phyloP scores from a whole-genome alignment of 2,329 filamentous ascomycete species.

The Alternaria sp. region DNA sequence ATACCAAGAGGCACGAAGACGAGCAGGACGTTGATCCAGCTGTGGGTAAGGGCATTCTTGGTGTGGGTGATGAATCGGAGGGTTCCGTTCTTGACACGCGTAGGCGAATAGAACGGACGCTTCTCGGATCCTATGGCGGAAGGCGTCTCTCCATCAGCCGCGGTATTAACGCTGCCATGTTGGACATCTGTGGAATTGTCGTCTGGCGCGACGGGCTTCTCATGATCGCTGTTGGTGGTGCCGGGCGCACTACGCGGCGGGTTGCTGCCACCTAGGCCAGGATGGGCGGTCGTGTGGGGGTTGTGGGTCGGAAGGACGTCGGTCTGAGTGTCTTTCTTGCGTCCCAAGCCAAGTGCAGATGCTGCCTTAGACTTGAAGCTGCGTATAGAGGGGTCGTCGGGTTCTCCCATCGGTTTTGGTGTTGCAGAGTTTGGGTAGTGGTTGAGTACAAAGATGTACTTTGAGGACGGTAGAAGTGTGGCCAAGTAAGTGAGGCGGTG shows the following conservation, averaged over 20 bases:
- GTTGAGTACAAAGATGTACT: constrained; percentile 24
- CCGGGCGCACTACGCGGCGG: not conserved
- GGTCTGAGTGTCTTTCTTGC: constrained; percentile 42
- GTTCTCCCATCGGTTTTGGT: constrained; percentile 63
- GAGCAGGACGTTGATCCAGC: constrained; percentile 80
- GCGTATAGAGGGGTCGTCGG: constrained; percentile 62
- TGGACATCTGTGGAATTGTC: constrained; percentile 25
- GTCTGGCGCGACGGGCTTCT: constrained; percentile 31
- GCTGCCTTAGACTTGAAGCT: constrained; percentile 61
- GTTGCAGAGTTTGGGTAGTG: constrained; percentile 19
- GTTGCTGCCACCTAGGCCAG: constrained; percentile 23
- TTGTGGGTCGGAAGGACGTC: constrained; percentile 40
- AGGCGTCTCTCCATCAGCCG: constrained; percentile 62
- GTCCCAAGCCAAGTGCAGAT: constrained; percentile 56
- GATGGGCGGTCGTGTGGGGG: constrained; percentile 27
- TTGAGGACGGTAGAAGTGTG: constrained; percentile 9
- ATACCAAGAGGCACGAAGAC: constrained; percentile 84
- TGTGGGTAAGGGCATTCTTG: constrained; percentile 71
- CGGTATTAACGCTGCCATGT: constrained; percentile 53
- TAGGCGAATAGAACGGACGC: constrained; percentile 53
- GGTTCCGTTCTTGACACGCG: constrained; percentile 61
- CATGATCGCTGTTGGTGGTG: constrained; percentile 14
- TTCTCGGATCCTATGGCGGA: constrained; percentile 60
- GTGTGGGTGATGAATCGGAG: constrained; percentile 63
- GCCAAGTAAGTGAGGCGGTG: constrained; percentile 32